These are phyloP conservation scores for Rhododendron ferrugineum DNA, from an alignment of 148 eudicot genomes.

Conservation along the genomic window DNA sequence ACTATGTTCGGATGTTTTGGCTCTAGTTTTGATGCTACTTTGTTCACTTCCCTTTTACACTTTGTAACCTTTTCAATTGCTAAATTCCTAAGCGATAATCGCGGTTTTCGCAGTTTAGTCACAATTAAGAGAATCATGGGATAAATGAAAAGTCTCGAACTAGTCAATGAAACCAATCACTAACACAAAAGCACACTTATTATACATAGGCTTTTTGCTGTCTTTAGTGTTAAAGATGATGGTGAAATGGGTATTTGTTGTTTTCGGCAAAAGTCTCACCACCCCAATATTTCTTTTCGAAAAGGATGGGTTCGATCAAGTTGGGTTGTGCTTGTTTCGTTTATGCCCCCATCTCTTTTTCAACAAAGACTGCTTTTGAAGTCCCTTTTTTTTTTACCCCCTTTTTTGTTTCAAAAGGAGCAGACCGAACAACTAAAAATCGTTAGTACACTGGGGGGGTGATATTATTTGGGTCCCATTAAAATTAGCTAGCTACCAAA, in stretches of 20 bases:
- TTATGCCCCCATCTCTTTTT: background rate
- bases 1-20: background rate
- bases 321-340: conserved; percentile 6
- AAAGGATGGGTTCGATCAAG: conserved; percentile 15
- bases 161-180: background rate
- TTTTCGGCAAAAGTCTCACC: conserved; percentile 10
- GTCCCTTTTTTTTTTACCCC: background rate
- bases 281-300: conserved; percentile 11
- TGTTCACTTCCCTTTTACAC: too few relatives aligned
- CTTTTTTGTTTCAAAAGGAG: conserved; percentile 5
- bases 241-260: conserved; percentile 16
- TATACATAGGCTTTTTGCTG: background rate
- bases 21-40: too few relatives aligned
- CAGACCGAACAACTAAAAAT: conserved; percentile 10
- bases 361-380: conserved; percentile 13
- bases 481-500: background rate
- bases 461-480: background rate
- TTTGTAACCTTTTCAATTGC: too few relatives aligned
- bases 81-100: background rate
- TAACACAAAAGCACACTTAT: background rate
- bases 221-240: background rate
- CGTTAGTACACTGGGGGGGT: background rate
- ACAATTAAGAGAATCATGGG: background rate
- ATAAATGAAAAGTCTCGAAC: background rate
- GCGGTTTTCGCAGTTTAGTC: background rate